Evolutionary conservation across 2,329 filamentous ascomycete genomes (phyloP).

Genomic region (Reticulascus tulasneorum): DNA sequence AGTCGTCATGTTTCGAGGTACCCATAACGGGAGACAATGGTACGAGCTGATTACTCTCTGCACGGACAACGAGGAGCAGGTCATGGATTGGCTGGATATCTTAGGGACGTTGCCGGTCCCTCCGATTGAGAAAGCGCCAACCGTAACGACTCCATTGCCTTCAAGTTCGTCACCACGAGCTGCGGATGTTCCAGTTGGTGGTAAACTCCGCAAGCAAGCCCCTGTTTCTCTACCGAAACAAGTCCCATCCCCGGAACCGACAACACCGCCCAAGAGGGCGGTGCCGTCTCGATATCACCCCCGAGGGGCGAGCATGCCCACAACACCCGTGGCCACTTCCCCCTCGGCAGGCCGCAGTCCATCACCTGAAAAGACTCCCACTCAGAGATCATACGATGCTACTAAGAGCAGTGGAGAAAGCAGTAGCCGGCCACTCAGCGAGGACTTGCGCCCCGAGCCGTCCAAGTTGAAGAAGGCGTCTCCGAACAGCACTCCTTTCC

Average conservation of each 20-base stretch:
- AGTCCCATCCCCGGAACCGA: constrained; percentile 20
- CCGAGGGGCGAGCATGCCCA: constrained; percentile 23
- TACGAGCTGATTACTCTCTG: constrained; percentile 77
- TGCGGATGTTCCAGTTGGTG: constrained; percentile 12
- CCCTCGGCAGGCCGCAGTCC: constrained; percentile 14
- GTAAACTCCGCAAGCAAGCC: constrained; percentile 7
- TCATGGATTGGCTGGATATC: constrained; percentile 83
- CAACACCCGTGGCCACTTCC: constrained; percentile 24
- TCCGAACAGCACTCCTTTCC: constrained; percentile 30
- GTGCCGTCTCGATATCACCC: constrained; percentile 32
- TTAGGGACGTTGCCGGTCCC: constrained; percentile 53
- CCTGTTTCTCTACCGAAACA: no score
- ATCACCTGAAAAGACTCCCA: constrained; percentile 34
- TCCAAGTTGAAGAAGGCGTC: constrained; percentile 27
- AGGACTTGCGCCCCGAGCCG: constrained; percentile 35
- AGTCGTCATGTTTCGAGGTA: constrained; percentile 81
- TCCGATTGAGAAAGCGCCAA: constrained; percentile 33
- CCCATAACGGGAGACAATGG: constrained; percentile 65
- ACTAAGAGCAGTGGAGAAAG: constrained; percentile 16
- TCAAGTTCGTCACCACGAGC: constrained; percentile 7
- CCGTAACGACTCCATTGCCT: constrained; percentile 22
- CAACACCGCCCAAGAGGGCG: constrained; percentile 23
- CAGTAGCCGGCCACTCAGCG: constrained; percentile 25
- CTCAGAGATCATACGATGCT: constrained; percentile 25
- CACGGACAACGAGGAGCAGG: constrained; percentile 72